Conservation (phyloP, 2,329 filamentous ascomycete genomes). For the Neoascochyta sp. region DNA sequence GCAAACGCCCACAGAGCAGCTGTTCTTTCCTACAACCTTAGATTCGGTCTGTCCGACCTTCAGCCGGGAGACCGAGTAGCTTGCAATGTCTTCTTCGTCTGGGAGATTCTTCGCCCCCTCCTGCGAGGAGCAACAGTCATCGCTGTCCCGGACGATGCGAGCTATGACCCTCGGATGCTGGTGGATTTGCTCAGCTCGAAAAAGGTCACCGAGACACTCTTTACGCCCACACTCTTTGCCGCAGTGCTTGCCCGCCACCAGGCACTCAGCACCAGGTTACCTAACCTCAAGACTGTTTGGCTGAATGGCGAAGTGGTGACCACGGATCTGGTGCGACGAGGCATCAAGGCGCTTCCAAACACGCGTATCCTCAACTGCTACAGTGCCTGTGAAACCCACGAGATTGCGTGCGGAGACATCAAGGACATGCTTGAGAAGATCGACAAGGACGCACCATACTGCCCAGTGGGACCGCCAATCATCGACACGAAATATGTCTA, state of each 20-base stretch:
- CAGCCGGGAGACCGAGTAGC: slow-evolving; percentile 71
- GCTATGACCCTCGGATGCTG: slow-evolving; percentile 72
- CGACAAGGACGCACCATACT: slow-evolving; percentile 61
- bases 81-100: slow-evolving; percentile 86
- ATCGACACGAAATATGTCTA: slow-evolving; percentile 64
- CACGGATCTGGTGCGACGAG: slow-evolving; percentile 68
- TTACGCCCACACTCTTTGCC: slow-evolving; percentile 76
- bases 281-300: slow-evolving; percentile 68
- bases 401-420: slow-evolving; percentile 74
- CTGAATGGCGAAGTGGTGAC: slow-evolving; percentile 81
- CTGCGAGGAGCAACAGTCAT: slow-evolving; percentile 73
- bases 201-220: slow-evolving; percentile 72
- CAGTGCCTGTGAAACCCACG: slow-evolving; percentile 77
- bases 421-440: slow-evolving; percentile 57
- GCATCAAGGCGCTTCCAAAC: slow-evolving; percentile 63
- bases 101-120: slow-evolving; percentile 76
- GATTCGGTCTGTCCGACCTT: slow-evolving; percentile 68
- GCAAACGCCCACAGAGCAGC: slow-evolving; percentile 73
- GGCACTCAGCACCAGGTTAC: slow-evolving; percentile 60
- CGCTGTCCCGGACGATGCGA: slow-evolving; percentile 69
- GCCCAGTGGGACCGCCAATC: slow-evolving; percentile 69
- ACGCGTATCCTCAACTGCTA: slow-evolving; percentile 74
- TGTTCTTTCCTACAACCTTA: slow-evolving; percentile 68
- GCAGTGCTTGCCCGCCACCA: slow-evolving; percentile 69
- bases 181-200: slow-evolving; percentile 65